Evolutionary conservation across 1,284 basidiomycete species (phyloP).

Genomic region (Apiotrichum montevideense): DNA sequence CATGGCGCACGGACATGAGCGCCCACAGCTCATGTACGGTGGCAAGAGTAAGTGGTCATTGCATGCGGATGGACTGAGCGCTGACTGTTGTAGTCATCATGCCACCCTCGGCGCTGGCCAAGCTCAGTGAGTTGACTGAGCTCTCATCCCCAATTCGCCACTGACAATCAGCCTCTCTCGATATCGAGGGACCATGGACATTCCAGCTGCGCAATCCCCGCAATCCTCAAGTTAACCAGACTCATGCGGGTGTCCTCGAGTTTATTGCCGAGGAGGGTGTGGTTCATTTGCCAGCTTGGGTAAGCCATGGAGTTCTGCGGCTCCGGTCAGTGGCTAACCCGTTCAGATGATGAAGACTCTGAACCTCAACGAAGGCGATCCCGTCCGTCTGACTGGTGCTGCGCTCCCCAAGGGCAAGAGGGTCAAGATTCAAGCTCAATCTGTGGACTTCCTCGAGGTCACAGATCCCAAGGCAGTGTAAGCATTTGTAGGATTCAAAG

Average conservation of each 20-base stretch:
- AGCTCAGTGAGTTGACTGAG: constrained; percentile 55
- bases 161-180: constrained; percentile 58
- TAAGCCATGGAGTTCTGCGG: constrained; percentile 17
- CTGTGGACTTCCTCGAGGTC: constrained; percentile 84
- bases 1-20: constrained; percentile 40
- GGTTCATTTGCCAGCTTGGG: constrained; percentile 93
- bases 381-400: constrained; percentile 82
- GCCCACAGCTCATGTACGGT: constrained; percentile 56
- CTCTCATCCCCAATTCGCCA: not conserved
- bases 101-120: constrained; percentile 89
- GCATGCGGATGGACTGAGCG: too few species aligned
- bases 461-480: constrained; percentile 93
- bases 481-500: constrained; percentile 40
- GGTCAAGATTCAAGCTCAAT: constrained; percentile 95
- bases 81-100: constrained; percentile 69
- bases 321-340: too few species aligned
- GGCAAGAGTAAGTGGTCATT: constrained; percentile 77
- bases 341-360: constrained; percentile 90
- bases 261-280: constrained; percentile 97
- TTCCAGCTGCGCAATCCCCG: constrained; percentile 89
- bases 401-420: constrained; percentile 88
- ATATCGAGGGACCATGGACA: constrained; percentile 90
- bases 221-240: constrained; percentile 70
- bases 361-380: constrained; percentile 81
- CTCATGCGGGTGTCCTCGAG: constrained; percentile 95